A percentile compares a stretch with the other conserved stretches of the same genome.
These are phyloP conservation scores for Lavandula angustifolia DNA, from an alignment of 257 asterid species.

Conservation along the genomic window DNA sequence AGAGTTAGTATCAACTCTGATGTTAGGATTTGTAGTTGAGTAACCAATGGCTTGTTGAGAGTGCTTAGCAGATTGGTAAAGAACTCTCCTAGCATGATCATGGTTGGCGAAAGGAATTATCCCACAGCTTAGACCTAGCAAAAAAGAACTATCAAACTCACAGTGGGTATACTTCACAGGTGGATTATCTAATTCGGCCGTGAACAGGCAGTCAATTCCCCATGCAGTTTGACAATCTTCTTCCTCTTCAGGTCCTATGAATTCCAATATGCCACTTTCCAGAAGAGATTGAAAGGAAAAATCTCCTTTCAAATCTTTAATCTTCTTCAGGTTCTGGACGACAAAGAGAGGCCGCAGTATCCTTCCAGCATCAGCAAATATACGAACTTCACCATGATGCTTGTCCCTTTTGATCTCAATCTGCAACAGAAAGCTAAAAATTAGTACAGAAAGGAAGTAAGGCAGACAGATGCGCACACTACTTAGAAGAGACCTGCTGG, in stretches of 20 bases:
- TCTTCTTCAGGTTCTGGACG: conserved; percentile 63
- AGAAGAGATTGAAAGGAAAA: conserved; percentile 62
- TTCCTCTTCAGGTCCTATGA: conserved; percentile 94
- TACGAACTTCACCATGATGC: conserved; percentile 73
- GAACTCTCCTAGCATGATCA: conserved; percentile 85
- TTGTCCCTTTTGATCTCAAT: conserved; percentile 81
- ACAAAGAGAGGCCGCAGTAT: conserved; percentile 91
- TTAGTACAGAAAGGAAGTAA: conserved; percentile 15
- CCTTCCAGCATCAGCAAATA: conserved; percentile 92
- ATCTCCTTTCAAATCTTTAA: conserved; percentile 59
- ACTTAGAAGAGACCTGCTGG: conserved; percentile 1
- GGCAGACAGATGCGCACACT: neutral
- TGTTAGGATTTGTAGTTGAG: conserved; percentile 65
- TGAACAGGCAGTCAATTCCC: conserved; percentile 65
- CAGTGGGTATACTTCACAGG: conserved; percentile 76
- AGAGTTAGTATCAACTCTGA: conserved; percentile 74
- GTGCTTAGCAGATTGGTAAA: conserved; percentile 93
- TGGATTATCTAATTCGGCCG: conserved; percentile 54
- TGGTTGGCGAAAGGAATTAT: conserved; percentile 89
- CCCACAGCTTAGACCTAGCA: conserved; percentile 86
- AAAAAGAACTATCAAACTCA: conserved; percentile 79
- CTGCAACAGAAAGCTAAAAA: conserved; percentile 40
- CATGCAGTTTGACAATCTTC: conserved; percentile 90
- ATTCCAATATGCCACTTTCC: conserved; percentile 69
- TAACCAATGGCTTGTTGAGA: conserved; percentile 96